Evolutionary conservation across 306 rosid genomes (phyloP), one percentile per base, ranked within the genome.

Genomic region (Prunus dulcis): DNA sequence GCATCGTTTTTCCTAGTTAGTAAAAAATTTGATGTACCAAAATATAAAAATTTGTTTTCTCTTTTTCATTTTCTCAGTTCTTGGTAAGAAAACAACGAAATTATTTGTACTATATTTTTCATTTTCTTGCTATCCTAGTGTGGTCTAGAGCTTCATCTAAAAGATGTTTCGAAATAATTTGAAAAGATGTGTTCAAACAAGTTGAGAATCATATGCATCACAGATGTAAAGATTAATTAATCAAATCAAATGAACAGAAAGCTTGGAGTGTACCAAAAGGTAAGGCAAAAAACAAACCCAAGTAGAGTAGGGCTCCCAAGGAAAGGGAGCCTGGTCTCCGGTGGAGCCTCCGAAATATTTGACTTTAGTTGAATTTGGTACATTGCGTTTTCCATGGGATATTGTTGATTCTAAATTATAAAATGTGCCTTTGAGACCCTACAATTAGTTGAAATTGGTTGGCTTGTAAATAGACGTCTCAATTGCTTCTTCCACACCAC

Each of bases 331-430:
- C 73, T 19, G 27, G 62, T 51, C n/a, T n/a, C 27, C 51, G 3
- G 50, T 56, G 18, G 55, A 41, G 58, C 34, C 76, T 57, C 76
- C 69, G 4, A 67, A 12, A 73, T 49, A 45, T 73, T 61, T 46
- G 77, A 73, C 69, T 61, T 61, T 2, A 23, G 9, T 58, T 20
- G 23, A 10, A 20, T 20, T 72, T 56, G 41, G 76, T 57, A 23
- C 17, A 23, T 57, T 72, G 76, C 67, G 65, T 72, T 72, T 72
- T 72, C 76, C 76, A 57, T 56, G 27, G 76, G 67, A 43, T 70
- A 11, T 52, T 51, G 27, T 71, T 32, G 17, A 52, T 32, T 43
- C 76, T 17, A 27, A 61, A 45, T 61, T 27, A 12, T 15, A 45
- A 43, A 58, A 58, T 41, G 27, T 58, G 13, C 23, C 23, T 10